Percentiles rank a stretch among this genome's conserved stretches.
Evolutionary conservation across 495 filamentous ascomycete species (phyloP).

Genomic region (Aspergillus heteromorphus): DNA sequence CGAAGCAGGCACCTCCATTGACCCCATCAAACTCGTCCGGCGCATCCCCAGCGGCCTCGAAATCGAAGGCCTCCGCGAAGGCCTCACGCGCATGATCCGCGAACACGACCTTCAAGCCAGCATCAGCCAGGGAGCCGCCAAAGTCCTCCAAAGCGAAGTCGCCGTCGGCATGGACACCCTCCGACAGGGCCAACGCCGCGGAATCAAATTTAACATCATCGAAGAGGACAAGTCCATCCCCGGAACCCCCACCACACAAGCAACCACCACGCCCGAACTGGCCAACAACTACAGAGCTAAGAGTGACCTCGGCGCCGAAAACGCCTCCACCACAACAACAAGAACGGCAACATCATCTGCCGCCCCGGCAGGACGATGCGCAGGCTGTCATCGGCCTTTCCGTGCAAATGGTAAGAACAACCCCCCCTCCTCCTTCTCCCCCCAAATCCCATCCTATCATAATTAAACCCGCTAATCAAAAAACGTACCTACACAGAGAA

Average conservation of each 20-base stretch:
- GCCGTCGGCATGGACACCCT: conserved; percentile 72
- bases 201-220: conserved; percentile 80
- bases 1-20: conserved; percentile 86
- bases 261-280: too few relatives aligned
- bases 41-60: conserved; percentile 88
- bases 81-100: conserved; percentile 76
- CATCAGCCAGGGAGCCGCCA: conserved; percentile 84
- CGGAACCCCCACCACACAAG: conserved; percentile 1
- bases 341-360: neutral
- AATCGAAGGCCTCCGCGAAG: conserved; percentile 82
- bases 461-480: neutral
- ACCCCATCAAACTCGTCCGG: conserved; percentile 82
- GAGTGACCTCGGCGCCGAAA: conserved; percentile 15
- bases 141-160: conserved; percentile 82
- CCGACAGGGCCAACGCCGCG: conserved; percentile 68
- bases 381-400: conserved; percentile 59
- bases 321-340: conserved; percentile 7
- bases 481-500: conserved; percentile 39
- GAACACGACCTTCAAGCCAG: conserved; percentile 91
- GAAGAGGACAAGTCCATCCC: conserved; percentile 22
- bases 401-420: conserved; percentile 38
- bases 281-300: conserved; percentile 8
- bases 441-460: neutral
- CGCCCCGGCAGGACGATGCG: conserved; percentile 38
- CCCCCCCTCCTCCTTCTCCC: neutral